Base-by-base conservation (phyloP, 495 filamentous ascomycete species). In the Talaromyces borbonicus region DNA sequence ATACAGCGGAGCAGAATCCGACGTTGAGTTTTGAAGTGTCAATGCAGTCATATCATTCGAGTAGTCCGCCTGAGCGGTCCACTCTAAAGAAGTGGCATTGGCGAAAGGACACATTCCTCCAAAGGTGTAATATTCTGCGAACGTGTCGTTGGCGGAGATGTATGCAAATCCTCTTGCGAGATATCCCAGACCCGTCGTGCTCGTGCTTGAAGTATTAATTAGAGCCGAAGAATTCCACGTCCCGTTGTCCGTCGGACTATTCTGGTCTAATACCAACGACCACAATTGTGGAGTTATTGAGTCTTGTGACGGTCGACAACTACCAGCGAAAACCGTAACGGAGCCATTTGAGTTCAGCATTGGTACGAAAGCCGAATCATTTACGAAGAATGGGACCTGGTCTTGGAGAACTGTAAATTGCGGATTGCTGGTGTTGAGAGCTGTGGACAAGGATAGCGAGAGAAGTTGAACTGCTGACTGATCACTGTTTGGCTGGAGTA, bases 61-160 rank as follows among this genome's bases (percentile, higher is more conserved):
- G 59, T 95, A 95, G 29, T 75, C 73, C 0, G 85, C 86, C 0
- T 71, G 56, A 11, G 75, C 71, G 30, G 83, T 73, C 75, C 82
- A 81, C 14, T 65, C 59, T 5, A 52, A 49, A 8, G 67, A 66
- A 5, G 59, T 55, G 3, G 65, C 53, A 26, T 65, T 66, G 9
- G 62, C 49, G 19, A 61, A 69, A 0, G 87, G 85, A 55, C 89
- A 95, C 89, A 94, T 92, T 39, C 89, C 89, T 27, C 86, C 89
- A 66, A 92, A 94, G 40, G 81, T 56, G 56, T 85, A 94, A 26
- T 87, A 65, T n/a, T 60, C 57, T 26, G 54, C 63, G 55, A 69
- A 44, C 50, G 60, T 52, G 52, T 72, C 54, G 67, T 77, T 68
- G 11, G 73, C 68, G 1, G 68, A 57, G 3, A 84, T 81, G 65